Conservation (phyloP, 495 filamentous ascomycete genomes). For the Aspergillus heteromorphus region DNA sequence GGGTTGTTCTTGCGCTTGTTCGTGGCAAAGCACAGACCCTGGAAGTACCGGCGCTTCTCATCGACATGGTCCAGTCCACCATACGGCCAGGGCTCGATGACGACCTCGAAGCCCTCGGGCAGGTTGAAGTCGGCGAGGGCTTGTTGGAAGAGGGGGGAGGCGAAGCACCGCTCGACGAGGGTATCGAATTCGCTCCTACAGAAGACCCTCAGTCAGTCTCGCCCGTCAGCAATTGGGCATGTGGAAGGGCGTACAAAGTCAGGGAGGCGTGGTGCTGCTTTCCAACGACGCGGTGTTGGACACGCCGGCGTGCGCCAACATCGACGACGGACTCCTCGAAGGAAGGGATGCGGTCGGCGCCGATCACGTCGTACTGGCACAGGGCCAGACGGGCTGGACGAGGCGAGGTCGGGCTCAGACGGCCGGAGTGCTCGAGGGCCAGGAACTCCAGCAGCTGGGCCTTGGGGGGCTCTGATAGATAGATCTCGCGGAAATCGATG, state of each 20-base stretch:
- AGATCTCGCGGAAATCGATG: conserved; percentile 50
- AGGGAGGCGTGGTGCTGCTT: conserved; percentile 57
- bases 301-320: conserved; percentile 40
- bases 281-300: conserved; percentile 50
- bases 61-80: conserved; percentile 53
- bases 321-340: conserved; percentile 63
- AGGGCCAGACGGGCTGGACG: conserved; percentile 56
- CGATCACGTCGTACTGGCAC: conserved; percentile 62
- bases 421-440: conserved; percentile 45
- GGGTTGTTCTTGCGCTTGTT: conserved; percentile 34
- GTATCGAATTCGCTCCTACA: conserved; percentile 54
- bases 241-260: conserved; percentile 41
- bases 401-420: conserved; percentile 39
- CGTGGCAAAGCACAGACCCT: conserved; percentile 46
- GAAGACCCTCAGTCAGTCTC: conserved; percentile 4
- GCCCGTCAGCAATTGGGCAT: not conserved
- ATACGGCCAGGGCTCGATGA: conserved; percentile 70
- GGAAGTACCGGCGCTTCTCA: conserved; percentile 51
- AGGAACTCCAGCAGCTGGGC: conserved; percentile 42
- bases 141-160: conserved; percentile 55
- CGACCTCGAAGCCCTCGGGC: conserved; percentile 56
- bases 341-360: conserved; percentile 48
- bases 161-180: conserved; percentile 56
- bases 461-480: conserved; percentile 48
- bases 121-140: conserved; percentile 57